Base-by-base conservation (phyloP, 2,329 filamentous ascomycete species). In the Ophiostoma quercus region DNA sequence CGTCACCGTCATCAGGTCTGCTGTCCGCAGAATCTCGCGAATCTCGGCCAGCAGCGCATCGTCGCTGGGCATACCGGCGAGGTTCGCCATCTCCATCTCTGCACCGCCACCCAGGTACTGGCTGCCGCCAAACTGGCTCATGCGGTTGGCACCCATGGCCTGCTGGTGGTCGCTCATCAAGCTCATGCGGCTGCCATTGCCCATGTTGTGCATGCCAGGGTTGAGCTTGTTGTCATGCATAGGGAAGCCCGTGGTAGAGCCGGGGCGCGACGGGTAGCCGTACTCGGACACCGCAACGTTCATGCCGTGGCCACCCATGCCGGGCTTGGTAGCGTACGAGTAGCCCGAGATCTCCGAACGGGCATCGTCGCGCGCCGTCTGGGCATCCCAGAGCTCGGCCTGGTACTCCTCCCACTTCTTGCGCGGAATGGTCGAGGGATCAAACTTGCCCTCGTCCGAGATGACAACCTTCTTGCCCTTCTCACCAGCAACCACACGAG, bases 371-470 rank as follows among this genome's bases (percentile, higher is more conserved):
- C 90, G 90, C n/a, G 91, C 84, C 7, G 87, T 96, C 80, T 96
- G 92, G 0, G 91, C 90, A 77, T 99, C 95, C 95, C 94, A 99
- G 63, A 99, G 88, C 84, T 98, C 95, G 73, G 91, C 91, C 80
- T 99, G 95, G 79, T 98, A 99, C 76, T 99, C 95, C 79, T 99
- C 95, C 95, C 95, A 99, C 84, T 92, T 95, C 89, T 98, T 99
- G 82, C 92, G 92, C 25, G 95, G 95, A 74, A 99, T 98, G 51
- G 89, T 92, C 66, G 86, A 84, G 16, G 95, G 94, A 77, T 99
- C 95, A 77, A 98, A 99, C 80, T 97, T 97, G 83, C 95, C 95
- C 82, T 99, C 95, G 78, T 99, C 95, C 1, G 93, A 92, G 74
- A 99, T 90, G 75, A 99, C 88, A 72, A 98, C 83, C 84, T 97